phyloP scores from a whole-genome alignment of 768 basidiomycete species.

The Dioszegia crocea region DNA sequence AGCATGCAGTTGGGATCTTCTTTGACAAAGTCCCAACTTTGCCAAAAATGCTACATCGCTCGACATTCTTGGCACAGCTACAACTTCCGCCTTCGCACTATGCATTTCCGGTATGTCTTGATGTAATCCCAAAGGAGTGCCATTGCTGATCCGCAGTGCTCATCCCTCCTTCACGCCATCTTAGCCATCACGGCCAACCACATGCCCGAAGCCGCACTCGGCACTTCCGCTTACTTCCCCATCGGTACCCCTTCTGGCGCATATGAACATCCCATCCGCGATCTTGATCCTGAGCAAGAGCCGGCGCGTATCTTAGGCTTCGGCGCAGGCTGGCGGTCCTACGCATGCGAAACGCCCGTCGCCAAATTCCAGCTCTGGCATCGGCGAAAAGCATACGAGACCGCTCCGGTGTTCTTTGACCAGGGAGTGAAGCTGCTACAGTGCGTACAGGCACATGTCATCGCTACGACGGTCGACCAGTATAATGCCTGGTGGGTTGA shows the following conservation, averaged over 20 bases:
- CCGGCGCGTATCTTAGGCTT: constrained; percentile 3
- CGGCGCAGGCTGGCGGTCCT: constrained; percentile 7
- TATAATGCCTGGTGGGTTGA: constrained; percentile 45
- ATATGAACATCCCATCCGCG: constrained; percentile 23
- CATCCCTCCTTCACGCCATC: constrained; percentile 36
- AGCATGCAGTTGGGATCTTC: constrained; percentile 31
- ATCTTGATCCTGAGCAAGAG: constrained; percentile 14
- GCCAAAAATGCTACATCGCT: constrained; percentile 31
- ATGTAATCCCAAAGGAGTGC: no score
- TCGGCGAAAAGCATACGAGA: constrained; percentile 30
- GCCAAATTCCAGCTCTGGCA: constrained; percentile 39
- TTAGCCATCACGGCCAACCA: constrained; percentile 29
- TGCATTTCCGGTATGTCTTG: constrained; percentile 40
- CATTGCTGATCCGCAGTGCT: constrained; percentile 17
- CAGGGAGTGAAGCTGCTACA: constrained; percentile 28
- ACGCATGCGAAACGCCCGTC: constrained; percentile 13
- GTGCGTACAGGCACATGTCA: constrained; percentile 14
- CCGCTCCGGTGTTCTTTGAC: constrained; percentile 17
- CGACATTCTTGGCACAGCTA: constrained; percentile 22
- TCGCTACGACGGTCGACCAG: constrained; percentile 17
- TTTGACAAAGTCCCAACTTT: constrained; percentile 37
- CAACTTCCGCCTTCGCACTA: constrained; percentile 32
- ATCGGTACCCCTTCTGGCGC: constrained; percentile 22
- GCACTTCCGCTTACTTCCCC: constrained; percentile 28
- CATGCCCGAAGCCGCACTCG: constrained; percentile 21